Base-by-base conservation (phyloP, 352 stramenopile species). In the Globisporangium barbulae region DNA sequence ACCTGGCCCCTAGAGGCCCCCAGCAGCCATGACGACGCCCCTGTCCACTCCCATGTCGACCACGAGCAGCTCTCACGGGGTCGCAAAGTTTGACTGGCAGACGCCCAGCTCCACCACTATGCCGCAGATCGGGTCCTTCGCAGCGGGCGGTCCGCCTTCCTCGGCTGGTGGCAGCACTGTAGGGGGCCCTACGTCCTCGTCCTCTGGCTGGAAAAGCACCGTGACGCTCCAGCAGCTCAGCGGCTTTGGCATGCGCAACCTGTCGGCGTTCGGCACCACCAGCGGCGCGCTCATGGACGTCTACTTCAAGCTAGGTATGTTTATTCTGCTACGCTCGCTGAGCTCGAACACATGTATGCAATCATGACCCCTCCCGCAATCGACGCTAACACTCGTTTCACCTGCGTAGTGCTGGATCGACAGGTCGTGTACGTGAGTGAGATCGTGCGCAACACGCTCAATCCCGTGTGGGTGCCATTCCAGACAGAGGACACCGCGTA, bases 401-500 rank as follows among this genome's bases (percentile, higher is more conserved):
- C 21, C 7, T 42, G 53, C 17, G 31, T 61, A 92, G 84, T 89
- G 52, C 70, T 93, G 45, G 84, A 91, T 53, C 69, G 72, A 19
- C 80, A 78, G 15, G 72, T 88, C 25, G 70, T 91, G 47, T 93
- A 93, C 53, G 75, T 87, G 65, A 93, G 84, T 53, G 84, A 93
- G 65, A 74, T 90, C 42, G 82, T 74, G 59, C 73, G 71, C 41
- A 78, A 74, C 55, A 93, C 84, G 44, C 71, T 93, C 19, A 93
- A 93, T 64, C 84, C 84, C 12, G 82, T 93, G 65, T 93, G 84
- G 84, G 76, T 93, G 64, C 84, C 84, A 9, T 91, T 93, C 63
- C 71, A 90, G 67, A 78, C 74, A 9, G 73, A 86, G 28, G 63
- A 77, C 62, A 68, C 28, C 48, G 35, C 54, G 54, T 48, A 62